Conservation (phyloP, 306 rosid species). For the Comarum palustre region DNA sequence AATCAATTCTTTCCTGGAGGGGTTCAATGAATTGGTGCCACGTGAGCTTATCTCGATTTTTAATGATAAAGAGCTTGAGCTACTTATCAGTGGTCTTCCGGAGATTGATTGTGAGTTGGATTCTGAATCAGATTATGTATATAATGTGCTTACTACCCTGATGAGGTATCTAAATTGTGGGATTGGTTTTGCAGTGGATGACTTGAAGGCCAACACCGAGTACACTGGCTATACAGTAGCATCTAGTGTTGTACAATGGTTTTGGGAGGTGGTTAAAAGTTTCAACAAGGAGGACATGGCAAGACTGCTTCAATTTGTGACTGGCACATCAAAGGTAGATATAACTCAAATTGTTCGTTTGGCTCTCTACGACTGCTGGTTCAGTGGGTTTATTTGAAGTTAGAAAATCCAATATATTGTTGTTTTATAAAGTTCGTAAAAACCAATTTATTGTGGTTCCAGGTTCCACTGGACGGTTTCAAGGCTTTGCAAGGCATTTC, state of each 20-base stretch:
- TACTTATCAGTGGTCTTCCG: conserved; percentile 98
- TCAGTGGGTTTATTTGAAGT: background rate
- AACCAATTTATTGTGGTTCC: conserved; percentile 27
- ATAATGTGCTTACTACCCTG: conserved; percentile 13
- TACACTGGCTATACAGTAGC: conserved; percentile 91
- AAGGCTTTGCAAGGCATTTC: conserved; percentile 98
- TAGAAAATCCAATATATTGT: conserved; percentile 3
- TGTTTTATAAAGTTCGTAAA: conserved; percentile 7
- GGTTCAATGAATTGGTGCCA: conserved; percentile 80
- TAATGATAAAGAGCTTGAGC: conserved; percentile 96
- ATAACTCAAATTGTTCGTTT: background rate
- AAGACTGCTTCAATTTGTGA: conserved; percentile 92
- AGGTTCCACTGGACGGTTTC: conserved; percentile 99
- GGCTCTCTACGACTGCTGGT: background rate
- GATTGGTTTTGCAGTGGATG: conserved; percentile 73
- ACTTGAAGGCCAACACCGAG: conserved; percentile 82
- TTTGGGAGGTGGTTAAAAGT: conserved; percentile 90
- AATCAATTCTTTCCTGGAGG: conserved; percentile 78
- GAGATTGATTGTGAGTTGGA: conserved; percentile 88
- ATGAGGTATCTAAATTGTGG: conserved; percentile 27
- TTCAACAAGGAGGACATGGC: conserved; percentile 99
- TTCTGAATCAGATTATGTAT: background rate
- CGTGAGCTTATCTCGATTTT: conserved; percentile 80
- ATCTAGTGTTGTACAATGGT: conserved; percentile 89
- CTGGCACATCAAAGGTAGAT: conserved; percentile 96